Evolutionary conservation across 202 grass and related monocot species (phyloP).

Genomic region (Alloteropsis angusta): DNA sequence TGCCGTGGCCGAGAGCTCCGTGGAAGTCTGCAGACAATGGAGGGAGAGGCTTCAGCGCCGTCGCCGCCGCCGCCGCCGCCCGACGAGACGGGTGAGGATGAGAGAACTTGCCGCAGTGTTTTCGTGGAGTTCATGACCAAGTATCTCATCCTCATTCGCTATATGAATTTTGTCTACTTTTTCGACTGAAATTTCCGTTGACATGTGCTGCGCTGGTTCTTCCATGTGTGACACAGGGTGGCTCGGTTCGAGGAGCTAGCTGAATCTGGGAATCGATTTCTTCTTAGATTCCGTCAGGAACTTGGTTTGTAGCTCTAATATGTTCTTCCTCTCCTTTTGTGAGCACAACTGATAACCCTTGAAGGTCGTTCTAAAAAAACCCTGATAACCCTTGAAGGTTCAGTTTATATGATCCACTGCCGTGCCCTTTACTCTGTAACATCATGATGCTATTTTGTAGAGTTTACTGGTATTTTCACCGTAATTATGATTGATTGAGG

Average conservation of each 20-base stretch:
- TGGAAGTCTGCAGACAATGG: neutral
- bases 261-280: constrained; percentile 25
- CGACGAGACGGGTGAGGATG: neutral
- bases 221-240: neutral
- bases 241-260: constrained; percentile 26
- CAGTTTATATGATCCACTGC: neutral
- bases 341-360: neutral
- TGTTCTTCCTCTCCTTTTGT: neutral
- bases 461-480: neutral
- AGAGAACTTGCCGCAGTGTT: neutral
- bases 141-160: neutral
- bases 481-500: neutral
- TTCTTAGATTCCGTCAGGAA: constrained; percentile 18
- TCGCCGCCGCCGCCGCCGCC: neutral
- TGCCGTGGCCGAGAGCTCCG: neutral
- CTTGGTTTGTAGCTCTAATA: constrained; percentile 17
- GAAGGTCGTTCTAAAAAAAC: neutral
- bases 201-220: neutral
- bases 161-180: neutral
- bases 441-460: neutral
- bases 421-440: neutral
- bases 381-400: neutral
- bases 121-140: constrained; percentile 37
- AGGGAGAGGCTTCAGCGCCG: neutral
- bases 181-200: neutral